These are phyloP conservation scores for Tetrahymena malaccensis DNA, from an alignment of 73 alveolate genomes.

Conservation along the genomic window DNA sequence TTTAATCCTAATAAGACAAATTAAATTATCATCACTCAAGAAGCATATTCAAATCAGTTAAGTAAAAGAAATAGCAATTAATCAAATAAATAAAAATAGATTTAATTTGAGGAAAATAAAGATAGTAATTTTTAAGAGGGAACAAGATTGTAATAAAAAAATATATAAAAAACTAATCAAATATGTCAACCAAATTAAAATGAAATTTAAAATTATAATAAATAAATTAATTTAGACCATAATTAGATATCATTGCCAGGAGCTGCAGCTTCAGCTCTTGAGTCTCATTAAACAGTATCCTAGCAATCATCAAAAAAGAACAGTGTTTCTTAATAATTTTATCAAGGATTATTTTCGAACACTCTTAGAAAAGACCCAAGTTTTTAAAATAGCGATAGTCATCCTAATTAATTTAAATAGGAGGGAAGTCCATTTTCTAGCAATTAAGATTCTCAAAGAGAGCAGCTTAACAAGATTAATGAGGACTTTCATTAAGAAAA, in stretches of 20 bases:
- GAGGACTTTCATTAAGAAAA: neutral
- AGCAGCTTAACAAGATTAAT: neutral
- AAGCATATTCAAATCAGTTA: neutral
- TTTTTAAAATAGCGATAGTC: neutral
- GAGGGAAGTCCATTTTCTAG: neutral
- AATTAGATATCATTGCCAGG: neutral
- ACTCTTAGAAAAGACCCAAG: neutral
- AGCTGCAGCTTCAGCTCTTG: neutral
- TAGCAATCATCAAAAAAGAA: neutral
- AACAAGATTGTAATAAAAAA: too few species aligned
- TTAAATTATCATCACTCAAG: too few species aligned
- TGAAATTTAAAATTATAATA: neutral
- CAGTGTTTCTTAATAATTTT: neutral
- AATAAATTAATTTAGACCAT: neutral
- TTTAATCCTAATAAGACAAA: neutral
- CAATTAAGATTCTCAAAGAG: neutral
- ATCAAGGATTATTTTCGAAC: neutral
- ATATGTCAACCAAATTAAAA: too few species aligned
- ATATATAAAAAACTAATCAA: too few species aligned
- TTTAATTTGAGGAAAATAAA: neutral
- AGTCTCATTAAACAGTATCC: neutral
- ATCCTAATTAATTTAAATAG: neutral
- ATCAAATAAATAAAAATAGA: neutral
- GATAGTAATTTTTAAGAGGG: neutral
- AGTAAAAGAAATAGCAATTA: neutral